phyloP scores from a whole-genome alignment of 1,284 basidiomycete species.

The Ganoderma lingzhi region DNA sequence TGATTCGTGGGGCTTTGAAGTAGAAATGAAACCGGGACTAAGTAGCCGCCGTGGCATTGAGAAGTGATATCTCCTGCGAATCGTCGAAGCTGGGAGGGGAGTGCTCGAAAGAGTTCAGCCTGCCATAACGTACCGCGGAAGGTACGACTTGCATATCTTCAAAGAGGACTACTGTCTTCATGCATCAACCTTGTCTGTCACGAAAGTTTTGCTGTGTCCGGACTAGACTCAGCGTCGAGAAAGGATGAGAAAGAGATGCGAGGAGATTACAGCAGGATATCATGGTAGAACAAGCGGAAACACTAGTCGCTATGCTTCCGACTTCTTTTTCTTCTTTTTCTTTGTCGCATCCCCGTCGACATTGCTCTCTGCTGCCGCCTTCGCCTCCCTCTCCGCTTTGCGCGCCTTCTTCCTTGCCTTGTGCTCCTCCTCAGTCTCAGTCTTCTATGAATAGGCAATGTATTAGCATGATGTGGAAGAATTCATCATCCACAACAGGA shows the following conservation, averaged over 20 bases:
- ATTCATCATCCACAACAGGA: conserved; percentile 21
- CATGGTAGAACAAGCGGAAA: background rate
- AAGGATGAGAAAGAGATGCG: background rate
- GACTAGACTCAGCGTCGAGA: background rate
- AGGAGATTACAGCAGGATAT: background rate
- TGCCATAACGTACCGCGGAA: too few relatives aligned
- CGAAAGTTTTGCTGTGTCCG: background rate
- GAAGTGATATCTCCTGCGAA: background rate
- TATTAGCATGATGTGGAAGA: conserved; percentile 18
- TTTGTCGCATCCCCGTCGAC: conserved; percentile 48
- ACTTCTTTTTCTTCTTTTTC: conserved; percentile 79
- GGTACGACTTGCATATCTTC: background rate
- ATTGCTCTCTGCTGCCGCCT: conserved; percentile 41
- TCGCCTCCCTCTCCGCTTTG: conserved; percentile 73
- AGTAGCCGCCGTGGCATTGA: background rate
- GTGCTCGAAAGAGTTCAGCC: too few relatives aligned
- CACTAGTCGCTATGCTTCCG: conserved; percentile 48
- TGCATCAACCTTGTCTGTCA: background rate
- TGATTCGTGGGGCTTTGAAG: background rate
- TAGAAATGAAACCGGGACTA: background rate
- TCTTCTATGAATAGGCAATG: conserved; percentile 37
- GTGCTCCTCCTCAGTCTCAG: conserved; percentile 75
- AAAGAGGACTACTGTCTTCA: background rate
- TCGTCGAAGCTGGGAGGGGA: background rate
- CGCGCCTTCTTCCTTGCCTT: conserved; percentile 78